These are phyloP conservation scores for Vanrija humicola DNA, from an alignment of 1,284 basidiomycete genomes.

Conservation along the genomic window DNA sequence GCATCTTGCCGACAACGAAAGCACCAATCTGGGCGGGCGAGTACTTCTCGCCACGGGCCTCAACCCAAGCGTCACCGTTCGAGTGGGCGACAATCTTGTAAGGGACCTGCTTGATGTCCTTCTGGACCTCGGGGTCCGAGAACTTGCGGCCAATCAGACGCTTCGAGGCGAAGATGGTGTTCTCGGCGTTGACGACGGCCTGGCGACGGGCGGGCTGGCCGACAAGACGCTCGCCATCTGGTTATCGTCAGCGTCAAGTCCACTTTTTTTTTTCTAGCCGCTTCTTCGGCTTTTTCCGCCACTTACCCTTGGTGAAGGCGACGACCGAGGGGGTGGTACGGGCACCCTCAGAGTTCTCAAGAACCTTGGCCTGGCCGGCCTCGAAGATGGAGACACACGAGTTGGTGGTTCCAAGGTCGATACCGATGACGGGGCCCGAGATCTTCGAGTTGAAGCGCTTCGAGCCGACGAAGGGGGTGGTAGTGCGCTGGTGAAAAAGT, in stretches of 20 bases:
- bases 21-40: slow-evolving; percentile 64
- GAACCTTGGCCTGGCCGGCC: slow-evolving; percentile 87
- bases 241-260: not conserved
- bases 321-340: slow-evolving; percentile 97
- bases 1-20: slow-evolving; percentile 90
- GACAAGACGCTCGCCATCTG: slow-evolving; percentile 79
- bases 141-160: slow-evolving; percentile 93
- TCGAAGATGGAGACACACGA: slow-evolving; percentile 95
- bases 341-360: slow-evolving; percentile 97
- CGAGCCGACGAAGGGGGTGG: slow-evolving; percentile 32
- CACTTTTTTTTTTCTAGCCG: not conserved
- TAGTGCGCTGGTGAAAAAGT: slow-evolving; percentile 25
- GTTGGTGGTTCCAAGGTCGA: slow-evolving; percentile 59
- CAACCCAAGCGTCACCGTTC: slow-evolving; percentile 67
- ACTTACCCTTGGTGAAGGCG: slow-evolving; percentile 83
- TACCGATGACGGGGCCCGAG: slow-evolving; percentile 53
- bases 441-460: slow-evolving; percentile 53
- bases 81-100: slow-evolving; percentile 70
- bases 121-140: slow-evolving; percentile 87
- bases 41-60: slow-evolving; percentile 61
- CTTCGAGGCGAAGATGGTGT: slow-evolving; percentile 95
- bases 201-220: slow-evolving; percentile 97
- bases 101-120: slow-evolving; percentile 65
- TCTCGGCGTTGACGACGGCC: slow-evolving; percentile 91
- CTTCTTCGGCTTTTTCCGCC: slow-evolving; percentile 4